phyloP scores from a whole-genome alignment of 768 basidiomycete genomes.

The Mycena alexandri region DNA sequence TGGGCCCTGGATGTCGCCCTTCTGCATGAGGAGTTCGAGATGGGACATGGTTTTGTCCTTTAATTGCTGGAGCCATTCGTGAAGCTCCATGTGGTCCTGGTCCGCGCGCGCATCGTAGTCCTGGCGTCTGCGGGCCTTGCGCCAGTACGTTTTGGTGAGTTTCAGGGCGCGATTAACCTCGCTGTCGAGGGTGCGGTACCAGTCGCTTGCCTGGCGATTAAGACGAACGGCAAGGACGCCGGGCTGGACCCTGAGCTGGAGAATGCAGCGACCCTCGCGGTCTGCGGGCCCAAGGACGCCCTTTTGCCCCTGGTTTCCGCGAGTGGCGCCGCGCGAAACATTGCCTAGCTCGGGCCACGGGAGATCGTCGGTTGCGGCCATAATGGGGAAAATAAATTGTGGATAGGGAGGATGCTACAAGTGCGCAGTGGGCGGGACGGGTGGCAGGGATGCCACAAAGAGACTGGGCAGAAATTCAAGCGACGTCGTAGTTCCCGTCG shows the following conservation, averaged over 20 bases:
- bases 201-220: constrained; percentile 83
- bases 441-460: constrained; percentile 16
- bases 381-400: constrained; percentile 47
- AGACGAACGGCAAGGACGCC: constrained; percentile 83
- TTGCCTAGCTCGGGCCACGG: constrained; percentile 91
- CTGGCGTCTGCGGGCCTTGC: constrained; percentile 84
- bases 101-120: constrained; percentile 88
- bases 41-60: constrained; percentile 93
- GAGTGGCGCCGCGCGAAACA: constrained; percentile 84
- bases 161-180: constrained; percentile 87
- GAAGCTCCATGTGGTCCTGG: constrained; percentile 91
- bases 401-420: constrained; percentile 37
- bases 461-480: constrained; percentile 31
- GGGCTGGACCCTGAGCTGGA: constrained; percentile 88
- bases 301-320: constrained; percentile 90
- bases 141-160: constrained; percentile 88
- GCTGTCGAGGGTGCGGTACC: constrained; percentile 83
- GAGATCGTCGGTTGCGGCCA: constrained; percentile 78
- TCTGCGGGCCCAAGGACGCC: constrained; percentile 80
- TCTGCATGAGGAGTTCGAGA: constrained; percentile 88
- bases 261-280: constrained; percentile 77
- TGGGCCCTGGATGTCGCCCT: constrained; percentile 87
- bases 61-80: constrained; percentile 89
- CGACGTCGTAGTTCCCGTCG: constrained; percentile 15
- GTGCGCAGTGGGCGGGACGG: not conserved